Conservation (phyloP, 2,329 filamentous ascomycete genomes). For the Fusarium udum region DNA sequence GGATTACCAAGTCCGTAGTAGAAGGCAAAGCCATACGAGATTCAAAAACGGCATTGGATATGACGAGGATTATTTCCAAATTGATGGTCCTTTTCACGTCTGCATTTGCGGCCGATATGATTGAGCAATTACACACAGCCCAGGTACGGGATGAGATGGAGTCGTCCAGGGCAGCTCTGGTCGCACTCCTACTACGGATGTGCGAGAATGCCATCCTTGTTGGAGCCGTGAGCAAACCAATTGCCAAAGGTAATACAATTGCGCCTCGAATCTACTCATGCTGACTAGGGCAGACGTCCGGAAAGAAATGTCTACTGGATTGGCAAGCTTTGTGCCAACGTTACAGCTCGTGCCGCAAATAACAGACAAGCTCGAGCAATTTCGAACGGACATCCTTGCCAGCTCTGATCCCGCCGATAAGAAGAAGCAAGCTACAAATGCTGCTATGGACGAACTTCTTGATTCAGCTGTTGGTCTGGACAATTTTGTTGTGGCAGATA, state of each 20-base stretch:
- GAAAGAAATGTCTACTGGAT: conserved; percentile 59
- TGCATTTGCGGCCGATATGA: conserved; percentile 60
- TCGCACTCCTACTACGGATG: conserved; percentile 69
- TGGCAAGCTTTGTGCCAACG: conserved; percentile 65
- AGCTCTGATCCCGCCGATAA: conserved; percentile 64
- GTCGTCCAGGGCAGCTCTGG: conserved; percentile 68
- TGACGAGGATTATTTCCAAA: conserved; percentile 60
- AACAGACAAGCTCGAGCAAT: conserved; percentile 63
- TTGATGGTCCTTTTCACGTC: conserved; percentile 69
- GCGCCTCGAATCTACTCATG: neutral
- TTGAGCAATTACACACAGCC: conserved; percentile 56
- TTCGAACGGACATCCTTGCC: conserved; percentile 65
- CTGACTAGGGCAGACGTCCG: conserved; percentile 53
- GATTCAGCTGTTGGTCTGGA: conserved; percentile 66
- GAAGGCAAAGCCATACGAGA: conserved; percentile 60
- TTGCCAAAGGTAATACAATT: conserved; percentile 58
- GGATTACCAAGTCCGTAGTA: conserved; percentile 87
- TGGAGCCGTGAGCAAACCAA: conserved; percentile 60
- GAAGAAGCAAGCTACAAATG: conserved; percentile 59
- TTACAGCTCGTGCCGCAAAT: conserved; percentile 66
- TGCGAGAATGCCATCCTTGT: conserved; percentile 68
- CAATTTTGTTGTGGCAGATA: conserved; percentile 66
- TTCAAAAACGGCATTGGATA: conserved; percentile 58
- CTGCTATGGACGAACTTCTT: conserved; percentile 65
- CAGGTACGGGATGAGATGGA: conserved; percentile 67